Percentiles rank a stretch among this genome's conserved stretches.
Evolutionary conservation across 768 basidiomycete genomes (phyloP).

Genomic region (Mycena vitilis): DNA sequence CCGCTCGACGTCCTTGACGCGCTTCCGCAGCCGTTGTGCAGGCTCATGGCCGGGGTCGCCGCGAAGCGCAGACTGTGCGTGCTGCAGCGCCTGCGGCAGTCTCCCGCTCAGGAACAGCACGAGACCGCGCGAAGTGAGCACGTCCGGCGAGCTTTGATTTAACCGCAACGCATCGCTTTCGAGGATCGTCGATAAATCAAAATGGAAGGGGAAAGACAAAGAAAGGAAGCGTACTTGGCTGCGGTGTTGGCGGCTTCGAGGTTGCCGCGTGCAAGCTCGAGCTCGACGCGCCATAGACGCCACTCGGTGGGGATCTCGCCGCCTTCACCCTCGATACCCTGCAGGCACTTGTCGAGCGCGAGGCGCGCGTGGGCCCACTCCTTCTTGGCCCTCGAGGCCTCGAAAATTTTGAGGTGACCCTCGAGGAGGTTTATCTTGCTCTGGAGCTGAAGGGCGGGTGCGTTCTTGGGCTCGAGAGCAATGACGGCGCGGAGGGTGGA

Average conservation of each 20-base stretch:
- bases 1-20: conserved; percentile 85
- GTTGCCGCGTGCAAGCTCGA: conserved; percentile 77
- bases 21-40: conserved; percentile 78
- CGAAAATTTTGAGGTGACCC: conserved; percentile 73
- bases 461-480: conserved; percentile 70
- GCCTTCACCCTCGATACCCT: conserved; percentile 80
- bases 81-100: conserved; percentile 77
- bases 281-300: conserved; percentile 83
- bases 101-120: conserved; percentile 81
- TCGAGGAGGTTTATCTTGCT: conserved; percentile 72
- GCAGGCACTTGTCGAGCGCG: conserved; percentile 83
- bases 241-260: conserved; percentile 80
- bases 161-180: conserved; percentile 79
- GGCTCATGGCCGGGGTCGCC: conserved; percentile 81
- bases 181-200: conserved; percentile 3
- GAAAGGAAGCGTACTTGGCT: conserved; percentile 69
- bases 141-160: conserved; percentile 81
- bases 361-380: conserved; percentile 85
- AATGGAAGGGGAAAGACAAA: conserved; percentile 8
- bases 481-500: conserved; percentile 74
- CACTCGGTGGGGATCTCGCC: conserved; percentile 83
- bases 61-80: conserved; percentile 76
- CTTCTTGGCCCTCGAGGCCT: conserved; percentile 63
- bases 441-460: conserved; percentile 68
- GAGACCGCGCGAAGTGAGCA: conserved; percentile 80